Evolutionary conservation across 2,329 filamentous ascomycete genomes (phyloP), one percentile per base, ranked within the genome.

Genomic region (Dissoconium aciculare): DNA sequence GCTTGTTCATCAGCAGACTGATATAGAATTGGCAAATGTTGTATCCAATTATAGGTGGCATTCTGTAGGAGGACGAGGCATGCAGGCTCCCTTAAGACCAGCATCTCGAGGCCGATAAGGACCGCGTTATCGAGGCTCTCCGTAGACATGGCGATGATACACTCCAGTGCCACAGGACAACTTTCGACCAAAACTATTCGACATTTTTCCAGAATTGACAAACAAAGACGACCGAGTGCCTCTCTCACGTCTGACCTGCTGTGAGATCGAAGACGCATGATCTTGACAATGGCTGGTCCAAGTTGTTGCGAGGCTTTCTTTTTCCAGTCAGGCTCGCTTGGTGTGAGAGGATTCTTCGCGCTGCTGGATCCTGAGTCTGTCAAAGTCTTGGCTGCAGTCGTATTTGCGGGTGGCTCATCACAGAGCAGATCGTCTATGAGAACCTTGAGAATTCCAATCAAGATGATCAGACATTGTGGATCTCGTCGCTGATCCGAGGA

Each of bases 231-330:
- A 23, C 78, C 63, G 2, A 94, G 60, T 4, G 76, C 71, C 16
- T 62, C 57, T 31, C 70, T 72, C 12, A 95, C 75, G 30, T 84
- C 74, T 3, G 58, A 47, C 17, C 78, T 71, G 27, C 78, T 69
- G 49, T 87, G 76, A 23, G 63, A 70, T 11, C 80, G 74, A 17
- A 94, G 54, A 44, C 77, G 83, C 39, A 89, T 63, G 11, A 94
- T 67, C 21, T 75, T 79, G 4, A 74, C 71, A 11, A 98, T 60
- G 1, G 84, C 85, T 31, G 89, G 66, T 50, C 85, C 87, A 32
- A 95, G 69, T 51, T 95, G 85, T 2, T 69, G 66, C 2, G 73
- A 62, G 2, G 87, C 93, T 5, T 80, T 83, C 37, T 73, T 75
- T 1, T 92, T 59, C 89, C 89, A 98, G 13, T 45, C 37, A n/a